Conservation (phyloP, 1,284 basidiomycete genomes). For the Calocybe gambosa region DNA sequence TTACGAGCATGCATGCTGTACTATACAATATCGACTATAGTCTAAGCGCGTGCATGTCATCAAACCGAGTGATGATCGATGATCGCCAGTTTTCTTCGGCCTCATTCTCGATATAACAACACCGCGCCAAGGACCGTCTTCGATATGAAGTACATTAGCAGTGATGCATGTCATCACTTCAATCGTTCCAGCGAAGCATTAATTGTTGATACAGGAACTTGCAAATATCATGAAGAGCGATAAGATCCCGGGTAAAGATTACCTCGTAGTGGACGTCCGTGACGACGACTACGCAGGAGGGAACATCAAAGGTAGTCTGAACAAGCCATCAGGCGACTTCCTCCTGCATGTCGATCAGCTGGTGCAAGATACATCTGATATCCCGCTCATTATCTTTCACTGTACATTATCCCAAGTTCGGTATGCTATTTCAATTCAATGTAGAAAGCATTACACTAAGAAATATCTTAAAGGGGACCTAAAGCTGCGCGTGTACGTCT, state of each 20-base stretch:
- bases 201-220: conserved; percentile 46
- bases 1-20: too few species aligned
- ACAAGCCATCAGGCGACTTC: conserved; percentile 59
- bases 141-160: conserved; percentile 20
- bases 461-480: conserved; percentile 49
- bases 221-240: conserved; percentile 58
- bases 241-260: conserved; percentile 57
- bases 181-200: conserved; percentile 18
- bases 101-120: neutral
- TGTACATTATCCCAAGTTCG: conserved; percentile 69
- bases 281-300: conserved; percentile 73
- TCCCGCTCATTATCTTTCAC: conserved; percentile 67
- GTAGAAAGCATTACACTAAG: neutral
- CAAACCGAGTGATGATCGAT: neutral
- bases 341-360: conserved; percentile 49
- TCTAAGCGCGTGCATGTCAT: too few species aligned
- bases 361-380: conserved; percentile 52
- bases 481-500: conserved; percentile 60
- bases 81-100: neutral
- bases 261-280: conserved; percentile 71
- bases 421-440: conserved; percentile 33
- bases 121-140: neutral
- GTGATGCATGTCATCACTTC: conserved; percentile 14
- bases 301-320: conserved; percentile 60
- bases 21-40: too few species aligned